Conservation (phyloP, 306 rosid genomes). For the Citrullus colocynthis region DNA sequence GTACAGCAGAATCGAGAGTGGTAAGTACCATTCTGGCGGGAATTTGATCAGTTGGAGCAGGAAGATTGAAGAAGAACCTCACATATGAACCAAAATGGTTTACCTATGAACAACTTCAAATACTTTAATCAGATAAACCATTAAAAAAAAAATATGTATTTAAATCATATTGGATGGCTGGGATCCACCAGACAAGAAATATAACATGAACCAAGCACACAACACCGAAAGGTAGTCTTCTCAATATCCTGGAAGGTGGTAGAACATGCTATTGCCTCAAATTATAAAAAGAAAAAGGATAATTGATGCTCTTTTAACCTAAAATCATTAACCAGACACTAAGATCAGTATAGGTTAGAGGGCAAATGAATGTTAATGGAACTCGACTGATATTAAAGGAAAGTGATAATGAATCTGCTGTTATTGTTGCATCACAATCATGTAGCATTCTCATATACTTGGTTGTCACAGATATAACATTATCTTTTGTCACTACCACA, state of each 20-base stretch:
- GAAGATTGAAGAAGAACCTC: slow-evolving; percentile 85
- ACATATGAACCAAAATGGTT: slow-evolving; percentile 94
- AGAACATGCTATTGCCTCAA: not conserved
- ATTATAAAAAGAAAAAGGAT: not conserved
- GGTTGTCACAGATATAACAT: not conserved
- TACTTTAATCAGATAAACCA: not conserved
- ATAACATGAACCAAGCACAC: not conserved
- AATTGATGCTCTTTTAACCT: not conserved
- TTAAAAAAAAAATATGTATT: not conserved
- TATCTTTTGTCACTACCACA: not conserved
- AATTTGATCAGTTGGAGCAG: slow-evolving; percentile 66
- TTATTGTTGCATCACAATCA: not conserved
- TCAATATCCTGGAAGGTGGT: not conserved
- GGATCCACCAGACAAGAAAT: slow-evolving; percentile 4
- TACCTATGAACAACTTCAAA: slow-evolving; percentile 32
- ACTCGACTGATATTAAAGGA: not conserved
- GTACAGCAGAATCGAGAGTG: slow-evolving; percentile 79
- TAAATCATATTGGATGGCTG: not conserved
- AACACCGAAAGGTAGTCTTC: not conserved
- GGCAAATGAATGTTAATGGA: not conserved
- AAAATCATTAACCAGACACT: not conserved
- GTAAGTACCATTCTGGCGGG: slow-evolving; percentile 82
- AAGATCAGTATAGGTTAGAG: not conserved
- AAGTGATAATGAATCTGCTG: not conserved
- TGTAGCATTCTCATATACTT: not conserved